These are phyloP conservation scores for Cephalotrichum gorgonifer DNA, from an alignment of 2,329 filamentous ascomycete genomes.

Conservation along the genomic window DNA sequence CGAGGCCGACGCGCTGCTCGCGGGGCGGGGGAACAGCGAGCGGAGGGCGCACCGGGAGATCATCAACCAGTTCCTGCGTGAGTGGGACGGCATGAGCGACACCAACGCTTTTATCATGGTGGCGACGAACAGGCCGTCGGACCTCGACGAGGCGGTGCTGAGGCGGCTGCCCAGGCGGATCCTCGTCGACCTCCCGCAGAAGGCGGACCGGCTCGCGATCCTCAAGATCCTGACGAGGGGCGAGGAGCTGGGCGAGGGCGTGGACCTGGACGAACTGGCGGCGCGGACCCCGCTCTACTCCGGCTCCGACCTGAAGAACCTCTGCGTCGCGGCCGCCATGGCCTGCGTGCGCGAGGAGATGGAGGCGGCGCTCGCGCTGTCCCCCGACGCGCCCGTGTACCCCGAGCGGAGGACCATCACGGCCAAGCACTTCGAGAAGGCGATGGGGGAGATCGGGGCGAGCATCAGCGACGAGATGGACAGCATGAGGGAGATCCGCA, in stretches of 20 bases:
- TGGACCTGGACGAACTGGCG: conserved; percentile 54
- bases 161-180: conserved; percentile 64
- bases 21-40: conserved; percentile 56
- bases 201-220: conserved; percentile 56
- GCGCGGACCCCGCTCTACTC: conserved; percentile 66
- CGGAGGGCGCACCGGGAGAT: conserved; percentile 72
- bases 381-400: conserved; percentile 33
- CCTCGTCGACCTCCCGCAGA: conserved; percentile 61
- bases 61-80: conserved; percentile 91
- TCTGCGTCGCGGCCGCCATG: conserved; percentile 70
- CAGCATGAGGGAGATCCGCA: conserved; percentile 73
- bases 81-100: conserved; percentile 87
- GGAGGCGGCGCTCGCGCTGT: conserved; percentile 23
- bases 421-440: conserved; percentile 69
- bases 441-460: conserved; percentile 78
- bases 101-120: conserved; percentile 94
- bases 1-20: conserved; percentile 88
- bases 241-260: conserved; percentile 50
- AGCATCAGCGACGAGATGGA: conserved; percentile 93
- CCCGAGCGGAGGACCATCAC: conserved; percentile 48
- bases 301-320: conserved; percentile 73
- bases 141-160: conserved; percentile 80
- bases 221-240: conserved; percentile 60
- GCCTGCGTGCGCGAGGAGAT: conserved; percentile 69
- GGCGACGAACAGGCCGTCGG: conserved; percentile 89